Conservation (phyloP, 2,329 filamentous ascomycete genomes). For the Exophiala calicioides region DNA sequence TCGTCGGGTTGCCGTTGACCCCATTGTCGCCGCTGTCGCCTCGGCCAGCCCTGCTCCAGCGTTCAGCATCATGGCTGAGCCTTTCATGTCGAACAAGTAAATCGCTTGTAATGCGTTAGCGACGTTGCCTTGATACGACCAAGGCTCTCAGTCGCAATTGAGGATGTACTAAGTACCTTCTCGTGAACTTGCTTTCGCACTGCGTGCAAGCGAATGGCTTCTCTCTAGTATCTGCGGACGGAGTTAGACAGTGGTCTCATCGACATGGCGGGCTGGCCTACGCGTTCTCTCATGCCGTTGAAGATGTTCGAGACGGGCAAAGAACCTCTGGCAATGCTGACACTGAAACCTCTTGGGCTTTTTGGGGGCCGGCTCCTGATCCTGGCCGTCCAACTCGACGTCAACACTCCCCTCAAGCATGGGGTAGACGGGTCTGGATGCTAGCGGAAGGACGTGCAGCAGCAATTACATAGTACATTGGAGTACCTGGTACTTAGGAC, state of each 20-base stretch:
- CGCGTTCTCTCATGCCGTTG: constrained; percentile 45
- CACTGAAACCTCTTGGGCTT: constrained; percentile 45
- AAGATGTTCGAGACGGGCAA: constrained; percentile 43
- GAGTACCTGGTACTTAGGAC: too few relatives aligned
- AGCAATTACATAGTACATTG: too few relatives aligned
- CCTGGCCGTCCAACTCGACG: constrained; percentile 11
- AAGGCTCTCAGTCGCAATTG: too few relatives aligned
- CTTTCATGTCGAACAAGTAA: constrained; percentile 44
- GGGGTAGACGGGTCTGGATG: constrained; percentile 1
- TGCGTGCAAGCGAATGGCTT: constrained; percentile 44
- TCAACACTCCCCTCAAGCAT: constrained; percentile 20
- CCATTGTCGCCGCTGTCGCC: constrained; percentile 7
- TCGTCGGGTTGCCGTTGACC: constrained; percentile 15
- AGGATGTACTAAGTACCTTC: constrained; percentile 39
- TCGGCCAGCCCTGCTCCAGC: constrained; percentile 17
- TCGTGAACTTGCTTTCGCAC: constrained; percentile 45
- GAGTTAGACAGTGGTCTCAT: not conserved
- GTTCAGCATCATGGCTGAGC: constrained; percentile 38
- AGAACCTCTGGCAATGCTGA: constrained; percentile 28
- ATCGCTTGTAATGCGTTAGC: constrained; percentile 34
- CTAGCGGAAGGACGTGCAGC: too few relatives aligned
- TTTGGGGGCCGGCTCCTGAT: constrained; percentile 33
- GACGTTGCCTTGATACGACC: constrained; percentile 14
- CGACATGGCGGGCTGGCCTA: constrained; percentile 9
- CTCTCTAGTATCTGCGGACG: constrained; percentile 37